Base-by-base conservation (phyloP, 164 flowering plant genomes). In the Tetrastigma voinierianum region DNA sequence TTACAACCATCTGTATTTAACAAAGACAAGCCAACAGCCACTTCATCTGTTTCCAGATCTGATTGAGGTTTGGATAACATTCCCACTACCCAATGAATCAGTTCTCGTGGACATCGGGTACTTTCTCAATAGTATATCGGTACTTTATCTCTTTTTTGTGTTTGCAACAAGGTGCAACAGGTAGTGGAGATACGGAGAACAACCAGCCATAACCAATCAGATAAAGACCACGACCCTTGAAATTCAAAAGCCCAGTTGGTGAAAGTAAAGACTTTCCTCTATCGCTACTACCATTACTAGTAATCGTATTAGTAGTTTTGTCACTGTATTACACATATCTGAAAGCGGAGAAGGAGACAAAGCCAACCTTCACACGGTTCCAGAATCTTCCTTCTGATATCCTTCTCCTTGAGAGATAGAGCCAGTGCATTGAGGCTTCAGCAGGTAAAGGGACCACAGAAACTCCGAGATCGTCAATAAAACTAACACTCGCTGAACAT, bases 361-460 rank as follows among this genome's bases (percentile, higher is more conserved):
- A 23, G 49, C 57, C 21, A 57, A 12, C n/a, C 43, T 60, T 48
- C 47, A 65, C 21, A 51, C 14, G 68, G 59, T 46, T 44, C 46
- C 67, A 19, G 71, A 46, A 70, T 67, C 67, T 17, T 61, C 71
- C 46, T 70, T 71, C 24, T 67, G 63, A 56, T 73, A 54, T 61
- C 76, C 55, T 63, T 80, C 72, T 78, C 71, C 65, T 61, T 78
- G 69, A 1, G 96, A 13, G 96, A 85, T 68, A 72, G 1, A 82
- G 74, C 96, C 96, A 93, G 10, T 70, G 73, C 79, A 93, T 64
- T 12, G 91, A 88, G 51, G 94, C 98, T 66, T 87, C 90, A 57
- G 66, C 64, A 46, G 87, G 93, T 24, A 74, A 64, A 62, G 88
- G 87, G 23, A 83, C 57, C 25, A 70, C 46, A 21, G 83, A 79